A percentile compares a stretch with the other conserved stretches of the same genome.
Evolutionary conservation across 805 yeast species (phyloP).

Genomic region (Yamadazyma laniorum): DNA sequence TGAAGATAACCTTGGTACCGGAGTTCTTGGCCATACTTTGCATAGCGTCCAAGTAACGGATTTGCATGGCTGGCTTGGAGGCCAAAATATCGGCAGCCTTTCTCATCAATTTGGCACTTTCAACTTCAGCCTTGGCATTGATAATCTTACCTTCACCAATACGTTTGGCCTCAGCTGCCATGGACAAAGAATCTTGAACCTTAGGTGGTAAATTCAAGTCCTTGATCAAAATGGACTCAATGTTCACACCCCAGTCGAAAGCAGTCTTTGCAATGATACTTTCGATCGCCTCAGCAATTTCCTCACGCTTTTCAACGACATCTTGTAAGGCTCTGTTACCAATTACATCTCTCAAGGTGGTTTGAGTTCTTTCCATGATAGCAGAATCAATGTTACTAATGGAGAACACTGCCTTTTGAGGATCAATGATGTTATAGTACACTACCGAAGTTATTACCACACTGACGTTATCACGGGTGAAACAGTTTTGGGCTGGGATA

Average conservation of each 20-base stretch:
- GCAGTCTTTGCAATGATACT: constrained; percentile 61
- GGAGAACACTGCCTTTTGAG: constrained; percentile 62
- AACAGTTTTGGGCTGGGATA: constrained; percentile 64
- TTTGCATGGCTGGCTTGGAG: constrained; percentile 75
- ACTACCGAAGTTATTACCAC: constrained; percentile 64
- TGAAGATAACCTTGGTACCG: constrained; percentile 67
- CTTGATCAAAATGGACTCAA: constrained; percentile 67
- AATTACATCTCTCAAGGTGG: constrained; percentile 69
- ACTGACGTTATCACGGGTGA: constrained; percentile 69
- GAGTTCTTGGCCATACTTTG: constrained; percentile 65
- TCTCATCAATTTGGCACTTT: constrained; percentile 72
- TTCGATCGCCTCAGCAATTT: constrained; percentile 63
- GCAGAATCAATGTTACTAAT: constrained; percentile 55
- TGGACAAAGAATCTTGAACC: constrained; percentile 60
- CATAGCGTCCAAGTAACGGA: constrained; percentile 76
- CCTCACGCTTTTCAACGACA: constrained; percentile 70
- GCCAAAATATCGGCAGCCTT: constrained; percentile 75
- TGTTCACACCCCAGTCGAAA: constrained; percentile 65
- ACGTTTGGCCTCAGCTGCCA: constrained; percentile 74
- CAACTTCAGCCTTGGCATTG: constrained; percentile 74
- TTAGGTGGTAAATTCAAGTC: constrained; percentile 55
- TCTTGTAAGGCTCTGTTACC: constrained; percentile 68
- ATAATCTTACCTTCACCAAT: constrained; percentile 76
- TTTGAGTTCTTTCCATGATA: constrained; percentile 65
- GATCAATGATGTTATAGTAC: constrained; percentile 64